These are phyloP conservation scores for Cyberlindnera maclurae DNA, from an alignment of 805 yeast species.

Conservation along the genomic window DNA sequence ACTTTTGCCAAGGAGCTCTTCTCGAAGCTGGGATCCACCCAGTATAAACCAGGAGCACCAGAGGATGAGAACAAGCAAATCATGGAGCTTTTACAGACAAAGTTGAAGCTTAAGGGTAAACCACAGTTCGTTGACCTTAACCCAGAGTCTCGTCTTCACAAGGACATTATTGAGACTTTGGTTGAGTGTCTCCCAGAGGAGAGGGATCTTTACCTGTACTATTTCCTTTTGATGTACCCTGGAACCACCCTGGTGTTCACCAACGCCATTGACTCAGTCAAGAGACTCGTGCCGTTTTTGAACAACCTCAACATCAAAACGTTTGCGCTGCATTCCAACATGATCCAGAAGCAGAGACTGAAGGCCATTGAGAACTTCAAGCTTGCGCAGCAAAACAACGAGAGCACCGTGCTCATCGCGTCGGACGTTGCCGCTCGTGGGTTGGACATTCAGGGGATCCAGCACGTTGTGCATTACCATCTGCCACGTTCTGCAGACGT, in stretches of 20 bases:
- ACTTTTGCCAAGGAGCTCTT: slow-evolving; percentile 83
- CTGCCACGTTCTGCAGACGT: slow-evolving; percentile 91
- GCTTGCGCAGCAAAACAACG: slow-evolving; percentile 38
- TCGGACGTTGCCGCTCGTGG: slow-evolving; percentile 99
- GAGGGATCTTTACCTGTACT: slow-evolving; percentile 84
- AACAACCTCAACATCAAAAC: slow-evolving; percentile 60
- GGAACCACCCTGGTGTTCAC: slow-evolving; percentile 89
- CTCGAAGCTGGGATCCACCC: slow-evolving; percentile 52
- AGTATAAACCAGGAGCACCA: slow-evolving; percentile 25
- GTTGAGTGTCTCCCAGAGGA: slow-evolving; percentile 89
- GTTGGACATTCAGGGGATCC: slow-evolving; percentile 80
- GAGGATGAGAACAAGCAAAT: slow-evolving; percentile 47
- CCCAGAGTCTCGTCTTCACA: slow-evolving; percentile 74
- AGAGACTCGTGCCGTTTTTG: slow-evolving; percentile 71
- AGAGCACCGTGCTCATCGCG: slow-evolving; percentile 69
- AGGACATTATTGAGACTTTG: slow-evolving; percentile 72
- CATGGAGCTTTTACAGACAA: slow-evolving; percentile 54
- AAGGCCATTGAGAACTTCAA: slow-evolving; percentile 78
- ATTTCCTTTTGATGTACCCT: slow-evolving; percentile 77
- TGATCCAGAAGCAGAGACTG: slow-evolving; percentile 91
- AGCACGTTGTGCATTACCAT: slow-evolving; percentile 94
- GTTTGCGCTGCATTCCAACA: slow-evolving; percentile 82
- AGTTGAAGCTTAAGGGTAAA: slow-evolving; percentile 62
- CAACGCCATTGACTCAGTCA: slow-evolving; percentile 92
- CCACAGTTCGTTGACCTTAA: slow-evolving; percentile 80